Evolutionary conservation across 176 grass and related monocot genomes (phyloP).

Genomic region (Phoenix roebelenii): DNA sequence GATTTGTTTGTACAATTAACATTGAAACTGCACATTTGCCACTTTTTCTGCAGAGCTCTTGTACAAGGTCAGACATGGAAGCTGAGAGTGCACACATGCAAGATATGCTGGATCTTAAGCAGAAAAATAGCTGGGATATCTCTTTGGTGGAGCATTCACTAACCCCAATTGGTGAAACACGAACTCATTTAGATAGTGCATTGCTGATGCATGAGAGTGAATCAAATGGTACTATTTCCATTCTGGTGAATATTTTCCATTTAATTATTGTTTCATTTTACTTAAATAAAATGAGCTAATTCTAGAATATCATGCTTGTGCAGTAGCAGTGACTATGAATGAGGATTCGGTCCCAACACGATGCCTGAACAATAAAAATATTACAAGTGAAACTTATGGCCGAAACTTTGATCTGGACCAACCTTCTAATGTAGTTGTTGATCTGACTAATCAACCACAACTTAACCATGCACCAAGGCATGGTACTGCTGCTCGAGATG

Average conservation of each 20-base stretch:
- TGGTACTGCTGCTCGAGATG: slow-evolving; percentile 16
- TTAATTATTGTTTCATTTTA: background rate
- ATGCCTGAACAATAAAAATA: background rate
- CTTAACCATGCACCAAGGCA: background rate
- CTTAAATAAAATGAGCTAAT: background rate
- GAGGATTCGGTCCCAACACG: slow-evolving; percentile 2
- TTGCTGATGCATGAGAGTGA: background rate
- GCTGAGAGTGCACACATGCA: slow-evolving; percentile 61
- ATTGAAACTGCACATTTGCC: slow-evolving; percentile 20
- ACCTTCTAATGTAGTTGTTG: slow-evolving; percentile 23
- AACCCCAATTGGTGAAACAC: slow-evolving; percentile 2
- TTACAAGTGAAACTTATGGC: slow-evolving; percentile 11
- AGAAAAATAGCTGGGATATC: slow-evolving; percentile 16
- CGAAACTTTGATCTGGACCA: slow-evolving; percentile 18
- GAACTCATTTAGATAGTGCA: background rate
- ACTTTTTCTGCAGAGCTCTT: slow-evolving; percentile 69
- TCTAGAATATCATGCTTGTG: slow-evolving; percentile 1
- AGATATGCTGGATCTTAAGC: background rate
- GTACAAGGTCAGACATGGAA: slow-evolving; percentile 81
- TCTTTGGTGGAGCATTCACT: slow-evolving; percentile 9
- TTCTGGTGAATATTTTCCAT: background rate
- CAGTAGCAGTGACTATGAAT: slow-evolving; percentile 23
- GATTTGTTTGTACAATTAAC: too few species aligned
- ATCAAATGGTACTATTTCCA: slow-evolving; percentile 19
- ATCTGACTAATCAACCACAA: slow-evolving; percentile 32